Base-by-base conservation (phyloP, 495 filamentous ascomycete genomes). In the Penicillium verhagenii region DNA sequence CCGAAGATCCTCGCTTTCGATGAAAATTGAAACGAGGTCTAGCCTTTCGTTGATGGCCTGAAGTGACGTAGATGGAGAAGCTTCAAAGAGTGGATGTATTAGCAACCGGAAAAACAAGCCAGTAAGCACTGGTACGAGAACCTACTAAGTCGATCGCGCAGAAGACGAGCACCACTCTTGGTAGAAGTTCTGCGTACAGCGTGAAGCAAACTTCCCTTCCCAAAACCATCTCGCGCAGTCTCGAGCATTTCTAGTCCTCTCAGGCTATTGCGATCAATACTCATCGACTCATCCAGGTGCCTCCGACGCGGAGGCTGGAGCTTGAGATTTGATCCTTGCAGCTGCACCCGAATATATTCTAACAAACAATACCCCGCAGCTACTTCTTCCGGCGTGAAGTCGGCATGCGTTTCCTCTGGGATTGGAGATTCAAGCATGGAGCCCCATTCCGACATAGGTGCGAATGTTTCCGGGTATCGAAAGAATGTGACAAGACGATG, bases 261-360 rank as follows among this genome's bases (percentile, higher is more conserved):
- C 79, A 99, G 80, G 49, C 86, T 96, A 58, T 90, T 93, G 52
- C 87, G 90, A 71, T 99, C 95, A 57, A 99, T 94, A 24, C 68
- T 79, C 90, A 99, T 93, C 44, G 86, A 85, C 55, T 96, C 84
- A 53, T 87, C 75, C 35, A 79, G 71, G 43, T 88, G 83, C 49
- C 87, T 80, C 39, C 88, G 84, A 25, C 85, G 71, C 20, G 94
- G 95, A 18, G 91, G 87, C 61, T 93, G 91, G 33, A 99, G 79
- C 65, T 89, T 91, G 75, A 96, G 83, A 64, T 84, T 84, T n/a
- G 86, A 70, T 9, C 88, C 88, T 54, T 87, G 89, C 1, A 99
- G 75, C 40, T 88, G 82, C 50, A 84, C 82, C 21, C 82, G 78
- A n/a, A 94, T 86, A 69, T 97, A 99, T 48, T 89, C 81, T 9